phyloP scores from a whole-genome alignment of 2,329 filamentous ascomycete genomes.

The Colletotrichum eremochloae region DNA sequence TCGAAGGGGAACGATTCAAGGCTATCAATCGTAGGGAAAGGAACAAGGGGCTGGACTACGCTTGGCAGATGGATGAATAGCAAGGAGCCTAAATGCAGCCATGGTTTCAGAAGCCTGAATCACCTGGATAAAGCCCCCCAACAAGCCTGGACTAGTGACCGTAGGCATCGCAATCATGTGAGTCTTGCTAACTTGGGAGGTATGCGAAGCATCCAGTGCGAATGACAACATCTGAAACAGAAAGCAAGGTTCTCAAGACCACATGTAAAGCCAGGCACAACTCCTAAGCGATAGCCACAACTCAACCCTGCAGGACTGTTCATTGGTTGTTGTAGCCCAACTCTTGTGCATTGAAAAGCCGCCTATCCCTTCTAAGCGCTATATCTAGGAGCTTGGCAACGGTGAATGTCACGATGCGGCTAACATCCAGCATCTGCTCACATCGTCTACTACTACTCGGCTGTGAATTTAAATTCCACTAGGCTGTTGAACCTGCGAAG shows the following conservation, averaged over 20 bases:
- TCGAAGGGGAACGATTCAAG: slow-evolving; percentile 93
- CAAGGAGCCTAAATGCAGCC: not conserved
- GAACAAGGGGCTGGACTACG: slow-evolving; percentile 85
- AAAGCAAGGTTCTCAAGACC: not conserved
- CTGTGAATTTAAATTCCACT: no score
- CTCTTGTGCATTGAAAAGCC: slow-evolving; percentile 1
- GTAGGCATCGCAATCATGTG: no score
- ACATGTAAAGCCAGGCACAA: not conserved
- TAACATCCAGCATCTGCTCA: not conserved
- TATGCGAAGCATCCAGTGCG: not conserved
- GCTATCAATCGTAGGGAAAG: slow-evolving; percentile 83
- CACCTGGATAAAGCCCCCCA: not conserved
- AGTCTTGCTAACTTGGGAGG: not conserved
- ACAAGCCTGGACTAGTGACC: not conserved
- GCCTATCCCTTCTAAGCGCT: slow-evolving; percentile 7
- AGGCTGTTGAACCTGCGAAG: not conserved
- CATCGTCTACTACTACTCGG: not conserved
- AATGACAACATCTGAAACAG: not conserved
- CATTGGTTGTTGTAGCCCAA: not conserved
- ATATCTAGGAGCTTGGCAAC: slow-evolving; percentile 20
- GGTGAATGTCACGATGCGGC: not conserved
- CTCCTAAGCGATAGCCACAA: not conserved
- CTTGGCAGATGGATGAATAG: slow-evolving; percentile 96
- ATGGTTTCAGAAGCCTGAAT: not conserved
- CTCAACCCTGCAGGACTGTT: not conserved